phyloP scores from a whole-genome alignment of 192 early-diverging fungal species.

The Helicostylum pulchrum region DNA sequence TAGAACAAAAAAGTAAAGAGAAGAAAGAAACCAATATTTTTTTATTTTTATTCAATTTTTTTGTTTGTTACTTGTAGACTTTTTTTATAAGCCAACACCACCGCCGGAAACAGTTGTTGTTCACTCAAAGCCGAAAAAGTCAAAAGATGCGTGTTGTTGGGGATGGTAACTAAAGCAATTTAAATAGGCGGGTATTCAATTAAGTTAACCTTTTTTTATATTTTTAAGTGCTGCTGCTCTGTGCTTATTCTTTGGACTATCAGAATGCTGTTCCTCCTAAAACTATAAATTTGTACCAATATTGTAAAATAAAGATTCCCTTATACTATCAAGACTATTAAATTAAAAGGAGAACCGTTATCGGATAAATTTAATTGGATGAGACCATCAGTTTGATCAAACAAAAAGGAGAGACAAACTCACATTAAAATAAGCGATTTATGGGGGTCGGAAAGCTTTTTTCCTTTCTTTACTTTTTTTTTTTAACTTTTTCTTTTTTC shows the following conservation, averaged over 20 bases:
- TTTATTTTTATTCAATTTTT: too few relatives aligned
- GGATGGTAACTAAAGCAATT: conserved; percentile 14
- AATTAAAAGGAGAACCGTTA: too few relatives aligned
- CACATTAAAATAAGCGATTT: conserved; percentile 13
- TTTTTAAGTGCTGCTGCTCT: conserved; percentile 17
- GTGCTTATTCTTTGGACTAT: conserved; percentile 14
- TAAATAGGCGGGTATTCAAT: background rate
- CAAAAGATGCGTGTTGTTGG: conserved; percentile 19
- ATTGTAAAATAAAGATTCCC: too few relatives aligned
- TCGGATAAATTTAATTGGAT: too few relatives aligned
- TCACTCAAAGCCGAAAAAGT: conserved; percentile 18
- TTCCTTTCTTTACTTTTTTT: background rate
- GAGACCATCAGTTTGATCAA: too few relatives aligned
- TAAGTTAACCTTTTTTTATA: background rate
- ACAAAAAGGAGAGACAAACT: too few relatives aligned
- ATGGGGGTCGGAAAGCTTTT: background rate
- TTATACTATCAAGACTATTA: too few relatives aligned
- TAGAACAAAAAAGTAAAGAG: too few relatives aligned
- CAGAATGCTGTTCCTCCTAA: conserved; percentile 15
- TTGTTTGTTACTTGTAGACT: background rate
- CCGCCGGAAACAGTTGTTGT: conserved; percentile 14
- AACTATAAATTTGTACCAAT: too few relatives aligned
- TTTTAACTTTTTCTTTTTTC: background rate
- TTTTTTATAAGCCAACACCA: conserved; percentile 17
- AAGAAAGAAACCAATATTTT: too few relatives aligned